Base-by-base conservation (phyloP, 768 basidiomycete genomes). In the Mycena latifolia region DNA sequence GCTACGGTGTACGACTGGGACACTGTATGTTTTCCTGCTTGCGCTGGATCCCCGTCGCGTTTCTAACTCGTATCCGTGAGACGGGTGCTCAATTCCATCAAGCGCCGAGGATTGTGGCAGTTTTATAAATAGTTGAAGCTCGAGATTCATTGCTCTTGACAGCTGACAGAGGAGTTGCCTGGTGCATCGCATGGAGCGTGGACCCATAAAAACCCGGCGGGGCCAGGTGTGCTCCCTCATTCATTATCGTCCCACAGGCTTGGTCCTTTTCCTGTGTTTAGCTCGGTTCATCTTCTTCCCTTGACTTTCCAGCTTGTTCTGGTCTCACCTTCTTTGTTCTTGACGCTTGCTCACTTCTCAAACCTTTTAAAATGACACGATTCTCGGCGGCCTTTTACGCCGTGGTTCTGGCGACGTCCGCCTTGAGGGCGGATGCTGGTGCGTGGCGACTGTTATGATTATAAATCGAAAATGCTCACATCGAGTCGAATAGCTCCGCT, bases 341-440 rank as follows among this genome's bases (percentile, higher is more conserved):
- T 63, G 52, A 22, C 54, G 37, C n/a, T 31, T 28, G 17, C 33
- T 5, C 11, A 45, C 27, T 39, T 28, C n/a, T n/a, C 47, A 18
- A 35, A 51, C 46, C 15, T n/a, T 24, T 17, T 55, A 58, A 28
- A 14, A 69, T 69, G 67, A 55, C 67, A 55, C 67, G 67, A 20
- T 47, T 61, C 25, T 63, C 66, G 14, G 52, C 46, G 18, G 29
- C 65, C 1, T 46, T 69, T 28, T 17, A 61, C 12, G 52, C 58
- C 41, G 60, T 63, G 46, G 48, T 39, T 20, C 39, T 69, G 54
- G 58, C 63, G 29, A 37, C 43, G 6, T 41, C 54, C 56, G 61
- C 63, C 62, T 68, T 68, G 67, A 63, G 31, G 67, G 54, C 57
- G 61, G 63, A 39, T 35, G 67, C 63, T 22, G 65, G 65, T 66